Evolutionary conservation across 2,329 filamentous ascomycete genomes (phyloP).

Genomic region (Aspergillus texensis): DNA sequence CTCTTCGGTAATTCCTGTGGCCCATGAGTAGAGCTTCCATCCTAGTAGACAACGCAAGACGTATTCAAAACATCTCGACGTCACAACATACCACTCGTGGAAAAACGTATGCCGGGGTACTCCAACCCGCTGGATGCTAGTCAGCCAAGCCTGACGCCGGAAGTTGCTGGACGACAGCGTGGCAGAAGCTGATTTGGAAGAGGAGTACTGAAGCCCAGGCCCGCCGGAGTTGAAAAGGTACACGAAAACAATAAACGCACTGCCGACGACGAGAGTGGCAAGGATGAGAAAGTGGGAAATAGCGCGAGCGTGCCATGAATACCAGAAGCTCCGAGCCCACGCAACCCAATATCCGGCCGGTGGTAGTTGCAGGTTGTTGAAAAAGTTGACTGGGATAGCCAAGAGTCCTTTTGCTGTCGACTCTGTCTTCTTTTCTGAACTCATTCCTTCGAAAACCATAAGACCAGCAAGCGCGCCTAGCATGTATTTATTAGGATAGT

Average conservation of each 20-base stretch:
- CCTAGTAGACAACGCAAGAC: constrained; percentile 78
- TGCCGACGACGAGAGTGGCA: constrained; percentile 53
- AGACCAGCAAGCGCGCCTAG: constrained; percentile 87
- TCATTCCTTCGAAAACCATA: constrained; percentile 85
- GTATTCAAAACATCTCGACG: constrained; percentile 79
- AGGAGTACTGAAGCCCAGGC: constrained; percentile 55
- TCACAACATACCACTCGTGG: constrained; percentile 78
- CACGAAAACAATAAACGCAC: constrained; percentile 60
- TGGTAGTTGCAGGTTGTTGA: constrained; percentile 44
- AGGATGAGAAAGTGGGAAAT: constrained; percentile 53
- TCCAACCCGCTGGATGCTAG: constrained; percentile 88
- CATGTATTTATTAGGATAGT: constrained; percentile 75
- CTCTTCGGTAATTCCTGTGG: constrained; percentile 80
- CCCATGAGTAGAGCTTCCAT: constrained; percentile 71
- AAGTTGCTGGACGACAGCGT: constrained; percentile 75
- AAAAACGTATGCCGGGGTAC: constrained; percentile 85
- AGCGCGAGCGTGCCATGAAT: constrained; percentile 42
- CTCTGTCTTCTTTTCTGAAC: constrained; percentile 66
- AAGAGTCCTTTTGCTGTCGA: constrained; percentile 68
- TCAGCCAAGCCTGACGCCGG: constrained; percentile 87
- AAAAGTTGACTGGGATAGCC: constrained; percentile 63
- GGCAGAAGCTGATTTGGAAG: constrained; percentile 35
- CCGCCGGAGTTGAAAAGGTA: constrained; percentile 58
- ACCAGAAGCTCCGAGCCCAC: constrained; percentile 32
- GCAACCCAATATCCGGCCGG: constrained; percentile 28